Conservation (phyloP, 306 rosid species). For the Pueraria montana region DNA sequence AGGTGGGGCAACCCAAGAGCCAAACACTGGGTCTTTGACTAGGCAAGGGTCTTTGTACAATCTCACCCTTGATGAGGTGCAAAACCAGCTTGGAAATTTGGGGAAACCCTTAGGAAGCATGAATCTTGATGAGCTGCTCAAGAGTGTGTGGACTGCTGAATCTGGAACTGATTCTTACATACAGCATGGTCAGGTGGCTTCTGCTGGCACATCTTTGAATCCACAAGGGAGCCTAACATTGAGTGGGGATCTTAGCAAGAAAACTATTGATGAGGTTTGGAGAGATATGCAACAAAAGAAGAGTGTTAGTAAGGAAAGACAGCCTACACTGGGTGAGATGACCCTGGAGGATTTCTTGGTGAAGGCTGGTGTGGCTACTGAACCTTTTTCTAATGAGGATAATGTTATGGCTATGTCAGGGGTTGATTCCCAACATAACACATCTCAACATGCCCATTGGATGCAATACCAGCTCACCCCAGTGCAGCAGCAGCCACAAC, state of each 20-base stretch:
- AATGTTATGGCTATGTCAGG: slow-evolving; percentile 50
- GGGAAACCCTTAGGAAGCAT: slow-evolving; percentile 96
- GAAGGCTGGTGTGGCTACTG: slow-evolving; percentile 87
- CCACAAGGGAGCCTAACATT: slow-evolving; percentile 77
- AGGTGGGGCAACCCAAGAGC: slow-evolving; percentile 72
- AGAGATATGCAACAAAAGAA: slow-evolving; percentile 85
- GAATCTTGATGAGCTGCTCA: slow-evolving; percentile 96
- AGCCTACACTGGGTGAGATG: slow-evolving; percentile 90
- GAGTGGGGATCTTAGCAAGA: slow-evolving; percentile 77
- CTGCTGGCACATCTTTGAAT: slow-evolving; percentile 58
- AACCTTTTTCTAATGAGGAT: slow-evolving; percentile 58
- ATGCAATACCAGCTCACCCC: slow-evolving; percentile 66
- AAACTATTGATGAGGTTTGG: slow-evolving; percentile 99
- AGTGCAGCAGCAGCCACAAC: slow-evolving; percentile 58
- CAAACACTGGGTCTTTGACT: slow-evolving; percentile 65
- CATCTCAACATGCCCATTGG: slow-evolving; percentile 77
- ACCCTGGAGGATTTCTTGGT: slow-evolving; percentile 94
- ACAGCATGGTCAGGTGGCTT: slow-evolving; percentile 60
- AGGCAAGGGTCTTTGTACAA: slow-evolving; percentile 78
- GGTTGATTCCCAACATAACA: slow-evolving; percentile 57
- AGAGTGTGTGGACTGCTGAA: slow-evolving; percentile 84
- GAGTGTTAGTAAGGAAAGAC: slow-evolving; percentile 59
- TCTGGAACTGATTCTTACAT: slow-evolving; percentile 52
- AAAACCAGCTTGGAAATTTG: slow-evolving; percentile 91
- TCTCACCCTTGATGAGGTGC: slow-evolving; percentile 96